Percentiles rank a stretch among this genome's conserved stretches.
These are phyloP conservation scores for Daldinia vernicosa DNA, from an alignment of 495 filamentous ascomycete genomes.

Conservation along the genomic window DNA sequence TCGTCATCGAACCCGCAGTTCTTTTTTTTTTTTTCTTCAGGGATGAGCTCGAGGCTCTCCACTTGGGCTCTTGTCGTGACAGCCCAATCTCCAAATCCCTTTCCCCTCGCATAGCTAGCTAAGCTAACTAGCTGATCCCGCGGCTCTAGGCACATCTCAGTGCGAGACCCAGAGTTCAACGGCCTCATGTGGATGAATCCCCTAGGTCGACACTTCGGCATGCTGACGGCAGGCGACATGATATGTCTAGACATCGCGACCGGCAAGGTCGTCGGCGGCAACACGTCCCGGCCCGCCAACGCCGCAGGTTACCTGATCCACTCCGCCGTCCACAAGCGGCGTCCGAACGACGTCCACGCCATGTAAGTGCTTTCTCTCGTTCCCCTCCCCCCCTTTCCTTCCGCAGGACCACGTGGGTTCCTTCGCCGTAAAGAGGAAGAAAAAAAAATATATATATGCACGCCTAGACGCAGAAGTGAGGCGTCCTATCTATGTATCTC, in stretches of 20 bases:
- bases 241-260: constrained; percentile 63
- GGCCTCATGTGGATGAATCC: constrained; percentile 75
- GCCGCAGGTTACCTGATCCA: constrained; percentile 77
- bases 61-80: not conserved
- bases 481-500: not conserved
- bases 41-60: not conserved
- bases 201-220: constrained; percentile 64
- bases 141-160: constrained; percentile 65
- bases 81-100: not conserved
- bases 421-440: not conserved
- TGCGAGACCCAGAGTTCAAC: constrained; percentile 67
- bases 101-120: constrained; percentile 30
- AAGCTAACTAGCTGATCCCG: constrained; percentile 47
- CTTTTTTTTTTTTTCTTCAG: not conserved
- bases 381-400: not conserved
- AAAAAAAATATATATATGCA: not conserved
- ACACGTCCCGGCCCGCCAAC: constrained; percentile 60
- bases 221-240: constrained; percentile 62
- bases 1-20: not conserved
- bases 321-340: constrained; percentile 63
- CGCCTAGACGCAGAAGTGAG: not conserved
- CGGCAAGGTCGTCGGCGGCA: constrained; percentile 63
- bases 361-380: constrained; percentile 25
- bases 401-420: not conserved
- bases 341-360: constrained; percentile 52